phyloP scores from a whole-genome alignment of 1,139 yeast genomes.

The Pichia sp. region DNA sequence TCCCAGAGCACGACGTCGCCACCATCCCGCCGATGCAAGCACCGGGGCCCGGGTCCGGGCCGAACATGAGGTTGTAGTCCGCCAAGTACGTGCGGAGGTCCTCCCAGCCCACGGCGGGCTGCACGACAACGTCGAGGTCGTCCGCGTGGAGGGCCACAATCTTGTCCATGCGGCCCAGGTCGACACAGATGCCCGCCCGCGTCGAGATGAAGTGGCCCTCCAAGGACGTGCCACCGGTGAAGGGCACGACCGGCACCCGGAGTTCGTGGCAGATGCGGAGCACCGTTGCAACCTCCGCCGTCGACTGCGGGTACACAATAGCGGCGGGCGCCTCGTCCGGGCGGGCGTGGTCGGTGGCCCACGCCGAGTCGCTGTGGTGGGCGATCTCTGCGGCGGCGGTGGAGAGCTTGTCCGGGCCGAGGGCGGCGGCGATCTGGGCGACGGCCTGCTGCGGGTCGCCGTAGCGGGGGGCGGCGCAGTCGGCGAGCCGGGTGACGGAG shows the following conservation, averaged over 20 bases:
- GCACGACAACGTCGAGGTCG: slow-evolving; percentile 69
- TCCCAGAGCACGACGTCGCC: slow-evolving; percentile 76
- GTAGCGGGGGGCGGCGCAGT: slow-evolving; percentile 30
- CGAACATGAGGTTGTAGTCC: slow-evolving; percentile 52
- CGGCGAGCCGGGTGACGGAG: slow-evolving; percentile 32
- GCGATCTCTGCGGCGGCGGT: slow-evolving; percentile 3
- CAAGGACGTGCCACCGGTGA: slow-evolving; percentile 79
- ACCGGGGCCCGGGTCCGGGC: slow-evolving; percentile 82
- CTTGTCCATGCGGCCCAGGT: slow-evolving; percentile 54
- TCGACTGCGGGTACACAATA: slow-evolving; percentile 59
- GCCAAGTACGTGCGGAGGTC: slow-evolving; percentile 54
- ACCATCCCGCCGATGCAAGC: slow-evolving; percentile 76
- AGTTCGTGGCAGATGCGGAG: slow-evolving; percentile 63
- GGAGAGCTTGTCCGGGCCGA: slow-evolving; percentile 38
- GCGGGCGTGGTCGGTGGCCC: slow-evolving; percentile 58
- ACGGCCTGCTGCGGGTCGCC: slow-evolving; percentile 36
- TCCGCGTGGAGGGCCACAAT: slow-evolving; percentile 51
- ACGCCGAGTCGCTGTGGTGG: slow-evolving; percentile 40
- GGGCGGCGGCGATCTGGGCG: slow-evolving; percentile 36
- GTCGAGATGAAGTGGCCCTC: slow-evolving; percentile 89
- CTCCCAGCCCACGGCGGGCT: slow-evolving; percentile 80
- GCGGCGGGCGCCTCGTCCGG: slow-evolving; percentile 48
- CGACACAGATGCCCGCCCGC: slow-evolving; percentile 57
- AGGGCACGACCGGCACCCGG: slow-evolving; percentile 72
- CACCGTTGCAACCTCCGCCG: slow-evolving; percentile 63